Evolutionary conservation across 148 eudicot genomes (phyloP).

Genomic region (Fagopyrum esculentum): DNA sequence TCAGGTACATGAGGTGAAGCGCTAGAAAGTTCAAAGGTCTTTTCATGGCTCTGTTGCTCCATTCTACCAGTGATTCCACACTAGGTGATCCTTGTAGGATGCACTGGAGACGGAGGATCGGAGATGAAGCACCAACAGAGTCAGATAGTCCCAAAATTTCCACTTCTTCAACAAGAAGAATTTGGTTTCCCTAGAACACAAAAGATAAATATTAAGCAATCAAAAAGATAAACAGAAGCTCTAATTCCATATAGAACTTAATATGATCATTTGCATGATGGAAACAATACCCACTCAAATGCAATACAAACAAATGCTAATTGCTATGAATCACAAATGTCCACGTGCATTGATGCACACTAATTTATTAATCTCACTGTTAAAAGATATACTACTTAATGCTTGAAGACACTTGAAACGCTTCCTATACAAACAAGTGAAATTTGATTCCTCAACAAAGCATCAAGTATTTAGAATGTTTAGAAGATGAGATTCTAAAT

Average conservation of each 20-base stretch:
- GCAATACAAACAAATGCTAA: neutral
- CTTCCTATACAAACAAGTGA: neutral
- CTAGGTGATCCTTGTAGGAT: slow-evolving; percentile 46
- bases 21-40: slow-evolving; percentile 40
- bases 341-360: neutral
- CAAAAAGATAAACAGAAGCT: neutral
- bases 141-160: slow-evolving; percentile 27
- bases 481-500: neutral
- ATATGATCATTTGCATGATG: neutral
- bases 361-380: neutral
- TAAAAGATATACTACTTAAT: neutral
- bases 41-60: slow-evolving; percentile 37
- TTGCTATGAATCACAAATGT: slow-evolving; percentile 21
- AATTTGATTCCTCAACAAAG: neutral
- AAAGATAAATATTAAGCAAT: neutral
- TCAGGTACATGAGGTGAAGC: slow-evolving; percentile 39
- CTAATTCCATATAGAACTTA: neutral
- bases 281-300: neutral
- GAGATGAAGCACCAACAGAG: slow-evolving; percentile 32
- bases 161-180: slow-evolving; percentile 24
- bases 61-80: slow-evolving; percentile 63
- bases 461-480: neutral
- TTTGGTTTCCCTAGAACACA: neutral
- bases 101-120: slow-evolving; percentile 27
- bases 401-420: neutral